phyloP scores from a whole-genome alignment of 2,329 filamentous ascomycete species.

The Fusarium hostae region DNA sequence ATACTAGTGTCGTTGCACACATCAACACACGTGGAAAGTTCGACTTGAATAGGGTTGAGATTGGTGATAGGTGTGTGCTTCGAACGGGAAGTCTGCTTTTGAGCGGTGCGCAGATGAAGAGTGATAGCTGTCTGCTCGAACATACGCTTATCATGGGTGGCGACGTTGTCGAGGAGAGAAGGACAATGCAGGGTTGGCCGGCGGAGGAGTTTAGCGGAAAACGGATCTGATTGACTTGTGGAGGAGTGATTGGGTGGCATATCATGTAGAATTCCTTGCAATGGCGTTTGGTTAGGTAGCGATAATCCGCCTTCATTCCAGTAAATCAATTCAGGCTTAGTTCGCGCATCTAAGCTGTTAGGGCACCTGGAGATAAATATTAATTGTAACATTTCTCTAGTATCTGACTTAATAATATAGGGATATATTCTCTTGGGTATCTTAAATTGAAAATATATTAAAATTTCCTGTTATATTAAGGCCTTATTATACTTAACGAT shows the following conservation, averaged over 20 bases:
- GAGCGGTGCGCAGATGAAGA: slow-evolving; percentile 15
- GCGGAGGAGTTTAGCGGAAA: slow-evolving; percentile 1
- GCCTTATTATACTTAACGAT: too few species aligned
- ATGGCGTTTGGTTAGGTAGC: background rate
- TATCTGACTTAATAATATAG: too few species aligned
- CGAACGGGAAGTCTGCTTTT: slow-evolving; percentile 5
- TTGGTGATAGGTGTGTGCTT: slow-evolving; percentile 6
- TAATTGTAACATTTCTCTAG: too few species aligned
- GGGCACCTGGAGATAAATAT: too few species aligned
- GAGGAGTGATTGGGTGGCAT: background rate
- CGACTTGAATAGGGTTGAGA: slow-evolving; percentile 3
- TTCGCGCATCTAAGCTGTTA: background rate
- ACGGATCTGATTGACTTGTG: background rate
- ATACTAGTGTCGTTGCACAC: slow-evolving; percentile 15
- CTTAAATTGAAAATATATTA: too few species aligned
- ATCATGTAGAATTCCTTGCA: background rate
- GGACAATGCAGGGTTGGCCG: slow-evolving; percentile 16
- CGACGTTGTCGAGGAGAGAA: slow-evolving; percentile 7
- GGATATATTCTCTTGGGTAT: too few species aligned
- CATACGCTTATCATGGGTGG: slow-evolving; percentile 21
- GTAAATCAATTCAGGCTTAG: rapidly evolving
- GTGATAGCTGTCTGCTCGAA: slow-evolving; percentile 10
- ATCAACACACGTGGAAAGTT: slow-evolving; percentile 20
- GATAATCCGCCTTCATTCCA: background rate
- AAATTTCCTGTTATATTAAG: too few species aligned